These are phyloP conservation scores for Verticillium isaacii DNA, from an alignment of 2,329 filamentous ascomycete genomes.

Conservation along the genomic window DNA sequence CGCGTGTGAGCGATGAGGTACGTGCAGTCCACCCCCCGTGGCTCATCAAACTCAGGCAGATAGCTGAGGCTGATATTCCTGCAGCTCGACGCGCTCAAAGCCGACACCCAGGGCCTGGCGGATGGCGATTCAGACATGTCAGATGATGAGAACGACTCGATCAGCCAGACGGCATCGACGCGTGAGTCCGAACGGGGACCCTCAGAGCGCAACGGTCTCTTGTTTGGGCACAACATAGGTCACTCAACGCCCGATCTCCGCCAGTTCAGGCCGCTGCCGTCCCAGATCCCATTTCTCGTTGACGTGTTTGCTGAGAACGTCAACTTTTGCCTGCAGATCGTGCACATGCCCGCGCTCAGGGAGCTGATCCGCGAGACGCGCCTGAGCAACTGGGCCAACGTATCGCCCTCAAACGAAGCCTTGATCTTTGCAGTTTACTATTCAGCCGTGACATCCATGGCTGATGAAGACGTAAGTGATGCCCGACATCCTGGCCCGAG, in stretches of 20 bases:
- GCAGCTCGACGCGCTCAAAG: slow-evolving; percentile 40
- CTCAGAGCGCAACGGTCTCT: slow-evolving; percentile 42
- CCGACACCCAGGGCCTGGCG: slow-evolving; percentile 27
- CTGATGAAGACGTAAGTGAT: slow-evolving; percentile 46
- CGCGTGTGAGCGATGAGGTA: slow-evolving; percentile 51
- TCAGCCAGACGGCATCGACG: slow-evolving; percentile 23
- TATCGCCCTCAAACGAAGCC: slow-evolving; percentile 42
- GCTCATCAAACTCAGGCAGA: slow-evolving; percentile 15
- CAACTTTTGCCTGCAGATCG: slow-evolving; percentile 35
- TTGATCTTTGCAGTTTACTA: slow-evolving; percentile 55
- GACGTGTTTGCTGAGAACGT: slow-evolving; percentile 47
- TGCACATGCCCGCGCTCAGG: slow-evolving; percentile 40
- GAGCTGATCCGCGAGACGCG: slow-evolving; percentile 31
- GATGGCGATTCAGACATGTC: slow-evolving; percentile 30
- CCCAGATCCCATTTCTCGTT: slow-evolving; percentile 49
- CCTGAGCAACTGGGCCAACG: slow-evolving; percentile 17
- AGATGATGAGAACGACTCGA: slow-evolving; percentile 27
- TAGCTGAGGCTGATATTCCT: not conserved
- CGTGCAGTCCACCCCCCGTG: slow-evolving; percentile 1
- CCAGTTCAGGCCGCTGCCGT: slow-evolving; percentile 45
- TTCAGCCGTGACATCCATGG: slow-evolving; percentile 49
- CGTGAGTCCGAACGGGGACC: slow-evolving; percentile 36
- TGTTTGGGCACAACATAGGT: slow-evolving; percentile 42
- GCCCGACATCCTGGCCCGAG: not conserved
- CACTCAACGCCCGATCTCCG: slow-evolving; percentile 23